Conservation (phyloP, 208 protist genomes). For the Acanthamoeba divionensis region DNA sequence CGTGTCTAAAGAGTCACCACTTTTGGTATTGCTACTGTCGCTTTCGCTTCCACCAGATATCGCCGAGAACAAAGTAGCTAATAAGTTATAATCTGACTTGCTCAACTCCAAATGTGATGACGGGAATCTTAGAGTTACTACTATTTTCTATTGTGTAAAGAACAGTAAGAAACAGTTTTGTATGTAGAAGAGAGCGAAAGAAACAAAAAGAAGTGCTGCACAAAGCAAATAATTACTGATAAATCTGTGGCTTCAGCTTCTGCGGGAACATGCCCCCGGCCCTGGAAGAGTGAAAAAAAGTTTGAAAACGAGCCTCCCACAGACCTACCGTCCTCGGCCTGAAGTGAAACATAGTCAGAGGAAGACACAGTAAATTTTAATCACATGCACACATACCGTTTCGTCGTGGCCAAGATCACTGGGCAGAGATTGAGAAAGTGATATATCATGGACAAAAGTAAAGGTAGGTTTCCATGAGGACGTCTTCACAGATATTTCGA, state of each 20-base stretch:
- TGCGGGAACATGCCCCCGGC: neutral
- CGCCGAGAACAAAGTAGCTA: neutral
- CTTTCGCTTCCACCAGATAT: neutral
- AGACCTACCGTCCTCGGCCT: too few relatives aligned
- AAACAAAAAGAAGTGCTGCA: neutral
- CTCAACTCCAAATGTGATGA: constrained; percentile 33
- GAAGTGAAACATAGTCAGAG: too few relatives aligned
- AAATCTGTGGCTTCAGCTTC: constrained; percentile 32
- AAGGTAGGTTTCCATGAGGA: constrained; percentile 15
- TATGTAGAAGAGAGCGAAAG: neutral
- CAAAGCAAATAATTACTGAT: neutral
- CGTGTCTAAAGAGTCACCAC: too few relatives aligned
- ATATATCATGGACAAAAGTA: constrained; percentile 14
- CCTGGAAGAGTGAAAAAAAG: constrained; percentile 47
- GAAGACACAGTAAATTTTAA: neutral
- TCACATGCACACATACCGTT: neutral
- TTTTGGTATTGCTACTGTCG: too few relatives aligned
- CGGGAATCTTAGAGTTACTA: constrained; percentile 41
- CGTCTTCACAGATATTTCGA: neutral
- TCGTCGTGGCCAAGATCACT: neutral
- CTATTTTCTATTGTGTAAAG: neutral
- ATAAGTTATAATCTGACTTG: constrained; percentile 32
- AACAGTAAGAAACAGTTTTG: too few relatives aligned
- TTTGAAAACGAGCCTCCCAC: constrained; percentile 6
- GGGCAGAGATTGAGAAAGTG: neutral